Base-by-base conservation (phyloP, 2,329 filamentous ascomycete genomes). In the Aspergillus oerlinghausenensis region DNA sequence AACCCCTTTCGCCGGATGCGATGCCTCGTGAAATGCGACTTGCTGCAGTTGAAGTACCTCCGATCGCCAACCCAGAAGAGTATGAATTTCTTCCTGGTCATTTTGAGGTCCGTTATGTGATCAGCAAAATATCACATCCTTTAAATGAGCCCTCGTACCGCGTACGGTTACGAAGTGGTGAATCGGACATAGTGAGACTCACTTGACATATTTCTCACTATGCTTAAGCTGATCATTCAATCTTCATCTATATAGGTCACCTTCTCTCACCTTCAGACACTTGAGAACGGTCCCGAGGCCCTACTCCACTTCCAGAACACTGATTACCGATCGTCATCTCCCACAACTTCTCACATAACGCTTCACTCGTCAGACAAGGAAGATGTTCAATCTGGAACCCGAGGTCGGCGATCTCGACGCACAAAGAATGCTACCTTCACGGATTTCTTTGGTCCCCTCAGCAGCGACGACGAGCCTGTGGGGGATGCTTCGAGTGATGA, bases 11-110 rank as follows among this genome's bases (percentile, higher is more conserved):
- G 50, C 21, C 14, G 43, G n/a, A 21, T 49, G 10, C 38, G 52
- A 4, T 45, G 8, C 38, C 52, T 19, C 29, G 19, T 23, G 35
- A 52, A 21, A 49, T 49, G 29, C 56, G 50, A 42, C 35, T 59
- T 43, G 38, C 54, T 47, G 66, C 65, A 40, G 66, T 77, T 35
- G 60, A 71, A 29, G 56, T 75, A 11, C 74, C 75, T 9, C 48
- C 21, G 1, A 52, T 74, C 4, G 52, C 64, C 4, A 65, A 74
- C 43, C 58, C 61, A 21, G 62, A 70, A 10, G 69, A 73, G 21
- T 78, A 76, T 60, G 65, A 73, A 14, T 74, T 65, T 54, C 63
- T 77, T 14, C 73, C 74, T 1, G 74, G 74, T 10, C 73, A 77
- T 60, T 75, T 70, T 54, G 59, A 62, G 6, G 70, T 71, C 11